Conservation (phyloP, 768 basidiomycete genomes). For the Leccinum disarticulatum region DNA sequence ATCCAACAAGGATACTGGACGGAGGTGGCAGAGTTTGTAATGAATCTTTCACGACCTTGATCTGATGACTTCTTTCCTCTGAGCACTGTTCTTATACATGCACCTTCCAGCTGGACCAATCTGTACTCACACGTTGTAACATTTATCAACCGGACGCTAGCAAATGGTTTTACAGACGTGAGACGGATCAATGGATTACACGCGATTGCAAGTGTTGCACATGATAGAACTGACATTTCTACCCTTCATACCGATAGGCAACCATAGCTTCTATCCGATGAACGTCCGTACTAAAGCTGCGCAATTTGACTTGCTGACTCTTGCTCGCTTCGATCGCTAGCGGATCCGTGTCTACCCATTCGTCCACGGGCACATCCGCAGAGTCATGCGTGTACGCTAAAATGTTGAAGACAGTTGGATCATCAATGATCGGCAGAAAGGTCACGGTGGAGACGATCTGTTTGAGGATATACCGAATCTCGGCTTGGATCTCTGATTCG, state of each 20-base stretch:
- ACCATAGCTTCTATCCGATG: conserved; percentile 98
- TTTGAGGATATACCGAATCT: conserved; percentile 96
- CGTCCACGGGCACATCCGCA: conserved; percentile 86
- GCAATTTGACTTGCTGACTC: conserved; percentile 90
- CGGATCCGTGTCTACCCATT: conserved; percentile 96
- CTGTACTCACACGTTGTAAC: neutral
- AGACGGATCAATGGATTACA: neutral
- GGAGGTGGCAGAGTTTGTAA: conserved; percentile 50
- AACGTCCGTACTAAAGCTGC: conserved; percentile 97
- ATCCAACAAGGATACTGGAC: conserved; percentile 55
- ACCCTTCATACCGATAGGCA: conserved; percentile 91
- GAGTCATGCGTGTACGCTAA: conserved; percentile 93
- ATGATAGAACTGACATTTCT: conserved; percentile 14
- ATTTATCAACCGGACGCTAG: neutral
- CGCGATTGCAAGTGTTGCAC: neutral
- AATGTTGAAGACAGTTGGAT: conserved; percentile 96
- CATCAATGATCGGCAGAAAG: conserved; percentile 92
- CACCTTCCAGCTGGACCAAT: neutral
- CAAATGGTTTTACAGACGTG: neutral
- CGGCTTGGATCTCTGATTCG: conserved; percentile 90
- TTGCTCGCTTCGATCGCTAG: conserved; percentile 91
- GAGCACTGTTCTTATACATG: neutral
- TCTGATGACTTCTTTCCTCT: neutral
- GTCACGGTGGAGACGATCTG: conserved; percentile 98
- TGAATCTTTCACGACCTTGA: conserved; percentile 20